Evolutionary conservation across 768 basidiomycete genomes (phyloP).

Genomic region (Lyophyllum shimeji): DNA sequence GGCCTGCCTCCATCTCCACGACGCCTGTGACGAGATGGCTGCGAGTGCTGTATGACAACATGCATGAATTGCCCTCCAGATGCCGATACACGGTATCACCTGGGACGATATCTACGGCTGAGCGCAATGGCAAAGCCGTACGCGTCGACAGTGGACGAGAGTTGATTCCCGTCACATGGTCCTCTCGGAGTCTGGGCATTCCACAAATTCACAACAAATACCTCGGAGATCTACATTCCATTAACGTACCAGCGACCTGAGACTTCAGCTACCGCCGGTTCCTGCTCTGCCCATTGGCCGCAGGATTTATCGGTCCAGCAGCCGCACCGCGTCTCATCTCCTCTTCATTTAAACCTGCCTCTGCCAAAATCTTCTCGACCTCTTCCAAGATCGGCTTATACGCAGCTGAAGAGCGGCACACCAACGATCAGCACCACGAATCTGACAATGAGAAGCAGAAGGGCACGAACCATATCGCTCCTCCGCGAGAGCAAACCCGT

Average conservation of each 20-base stretch:
- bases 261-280: conserved; percentile 30
- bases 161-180: background rate
- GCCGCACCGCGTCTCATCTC: conserved; percentile 67
- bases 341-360: conserved; percentile 83
- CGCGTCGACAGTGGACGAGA: no score
- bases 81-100: no score
- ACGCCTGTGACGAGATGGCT: no score
- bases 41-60: no score
- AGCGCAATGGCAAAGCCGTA: no score
- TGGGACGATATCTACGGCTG: no score
- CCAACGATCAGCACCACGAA: background rate
- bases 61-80: no score
- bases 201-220: background rate
- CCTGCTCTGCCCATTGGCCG: conserved; percentile 49
- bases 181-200: background rate
- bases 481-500: conserved; percentile 76
- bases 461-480: conserved; percentile 64
- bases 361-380: conserved; percentile 78
- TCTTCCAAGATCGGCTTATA: conserved; percentile 85
- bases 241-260: background rate
- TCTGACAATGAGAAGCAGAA: background rate
- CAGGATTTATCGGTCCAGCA: conserved; percentile 29
- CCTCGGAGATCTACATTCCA: background rate
- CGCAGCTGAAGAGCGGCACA: conserved; percentile 39
- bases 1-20: no score